Evolutionary conservation across 768 basidiomycete species (phyloP).

Genomic region (Phaffia tasmanica): DNA sequence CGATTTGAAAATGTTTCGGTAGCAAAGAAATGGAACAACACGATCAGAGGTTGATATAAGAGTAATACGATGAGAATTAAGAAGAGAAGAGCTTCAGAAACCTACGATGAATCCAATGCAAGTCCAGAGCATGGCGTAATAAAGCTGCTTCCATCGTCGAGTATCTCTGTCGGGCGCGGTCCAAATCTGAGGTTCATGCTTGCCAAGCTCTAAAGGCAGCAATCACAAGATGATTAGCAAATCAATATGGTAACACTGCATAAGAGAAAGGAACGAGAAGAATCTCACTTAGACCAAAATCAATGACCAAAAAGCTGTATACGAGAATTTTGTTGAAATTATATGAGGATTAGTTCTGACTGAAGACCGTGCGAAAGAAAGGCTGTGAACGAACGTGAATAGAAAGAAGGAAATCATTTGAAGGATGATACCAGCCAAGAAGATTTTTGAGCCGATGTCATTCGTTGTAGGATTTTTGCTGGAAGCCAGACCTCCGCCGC

Average conservation of each 20-base stretch:
- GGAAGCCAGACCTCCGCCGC: constrained; percentile 17
- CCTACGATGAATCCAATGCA: constrained; percentile 48
- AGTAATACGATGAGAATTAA: neutral
- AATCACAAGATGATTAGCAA: neutral
- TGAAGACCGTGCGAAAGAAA: neutral
- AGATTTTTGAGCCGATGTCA: constrained; percentile 19
- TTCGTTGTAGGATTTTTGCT: constrained; percentile 10
- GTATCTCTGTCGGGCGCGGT: neutral
- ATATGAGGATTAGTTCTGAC: neutral
- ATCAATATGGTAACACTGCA: neutral
- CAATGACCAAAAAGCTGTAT: neutral
- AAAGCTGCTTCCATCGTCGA: constrained; percentile 18
- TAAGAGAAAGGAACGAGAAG: neutral
- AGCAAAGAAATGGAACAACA: no score
- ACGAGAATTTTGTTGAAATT: neutral
- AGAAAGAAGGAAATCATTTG: constrained; percentile 13
- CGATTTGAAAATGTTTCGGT: no score
- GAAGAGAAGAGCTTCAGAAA: neutral
- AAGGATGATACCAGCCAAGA: constrained; percentile 15
- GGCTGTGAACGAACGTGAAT: neutral
- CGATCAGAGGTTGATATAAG: neutral
- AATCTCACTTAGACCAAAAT: no score
- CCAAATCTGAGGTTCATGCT: constrained; percentile 23
- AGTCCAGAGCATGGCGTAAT: constrained; percentile 16
- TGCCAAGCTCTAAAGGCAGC: constrained; percentile 5